These are phyloP conservation scores for Neostapfia colusana DNA, from an alignment of 176 grass and related monocot species.

Conservation along the genomic window DNA sequence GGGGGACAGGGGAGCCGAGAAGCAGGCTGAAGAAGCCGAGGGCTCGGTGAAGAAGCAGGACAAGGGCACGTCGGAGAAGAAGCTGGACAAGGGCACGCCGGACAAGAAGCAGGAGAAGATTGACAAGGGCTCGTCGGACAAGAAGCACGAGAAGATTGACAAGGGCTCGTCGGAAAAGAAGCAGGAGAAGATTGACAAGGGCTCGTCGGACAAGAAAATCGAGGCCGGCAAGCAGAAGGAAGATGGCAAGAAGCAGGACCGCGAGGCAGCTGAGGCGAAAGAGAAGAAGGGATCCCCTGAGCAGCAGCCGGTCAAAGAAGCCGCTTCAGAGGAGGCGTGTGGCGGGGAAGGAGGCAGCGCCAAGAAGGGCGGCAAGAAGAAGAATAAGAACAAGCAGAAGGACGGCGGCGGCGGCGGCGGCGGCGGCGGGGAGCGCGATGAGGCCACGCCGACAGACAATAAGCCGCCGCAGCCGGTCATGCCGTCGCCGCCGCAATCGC, in stretches of 20 bases:
- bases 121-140: conserved; percentile 30
- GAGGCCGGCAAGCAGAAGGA: conserved; percentile 30
- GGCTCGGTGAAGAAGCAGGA: conserved; percentile 35
- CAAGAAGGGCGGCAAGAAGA: conserved; percentile 48
- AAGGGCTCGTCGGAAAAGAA: conserved; percentile 20
- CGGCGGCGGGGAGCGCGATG: conserved; percentile 12
- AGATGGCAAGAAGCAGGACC: conserved; percentile 22
- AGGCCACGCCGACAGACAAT: neutral
- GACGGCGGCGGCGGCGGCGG: too few species aligned
- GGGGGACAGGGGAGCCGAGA: conserved; percentile 11
- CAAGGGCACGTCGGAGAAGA: conserved; percentile 17
- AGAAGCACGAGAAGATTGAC: conserved; percentile 32
- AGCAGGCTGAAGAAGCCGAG: conserved; percentile 35
- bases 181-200: neutral
- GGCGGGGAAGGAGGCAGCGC: conserved; percentile 26
- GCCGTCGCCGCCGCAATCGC: neutral
- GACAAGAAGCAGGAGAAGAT: too few species aligned
- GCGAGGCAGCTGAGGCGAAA: conserved; percentile 30
- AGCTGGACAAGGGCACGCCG: neutral
- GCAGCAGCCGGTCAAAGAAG: conserved; percentile 28
- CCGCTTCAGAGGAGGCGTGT: conserved; percentile 23
- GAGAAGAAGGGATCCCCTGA: conserved; percentile 32
- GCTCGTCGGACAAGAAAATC: conserved; percentile 28
- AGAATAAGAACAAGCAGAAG: conserved; percentile 32
- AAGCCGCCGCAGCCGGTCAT: neutral